Base-by-base conservation (phyloP, 129 eudicot species). In the Escallonia rubra region DNA sequence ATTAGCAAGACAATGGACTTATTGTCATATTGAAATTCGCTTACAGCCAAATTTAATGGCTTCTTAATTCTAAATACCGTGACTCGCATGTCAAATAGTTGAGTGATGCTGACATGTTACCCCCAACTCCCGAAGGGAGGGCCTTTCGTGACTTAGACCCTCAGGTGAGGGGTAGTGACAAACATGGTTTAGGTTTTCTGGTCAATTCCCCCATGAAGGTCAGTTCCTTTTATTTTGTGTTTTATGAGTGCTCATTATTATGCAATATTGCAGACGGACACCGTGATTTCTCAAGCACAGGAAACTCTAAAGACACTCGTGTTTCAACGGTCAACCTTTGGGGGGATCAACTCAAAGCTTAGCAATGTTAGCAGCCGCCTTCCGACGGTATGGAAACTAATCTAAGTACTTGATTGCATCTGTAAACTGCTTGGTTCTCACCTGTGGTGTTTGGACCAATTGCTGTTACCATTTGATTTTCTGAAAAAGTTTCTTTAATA, bases 311-410 rank as follows among this genome's bases (percentile, higher is more conserved):
- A 87, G 59, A 62, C 95, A 12, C 99, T 93, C 14, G 78, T 86
- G 53, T 80, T 80, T 86, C 96, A 93, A 44, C 86, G 95, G 43
- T 93, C 98, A 61, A 89, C 98, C 44, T 93, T 93, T 84, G 90
- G 95, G 72, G 95, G 95, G 59, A 88, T 89, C 59, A 93, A 89
- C 71, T 83, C 95, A 52, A 89, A 93, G 76, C 91, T 93, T 78
- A 84, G 95, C 78, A 93, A 93, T 68, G 88, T 93, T 67, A 75
- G 95, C 81, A 89, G 98, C 73, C 96, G 98, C 53, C 92, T 93
- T 56, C 98, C 98, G 45, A 80, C 90, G 68, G 98, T 93, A 86
- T 75, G 95, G 39, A 78, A 68, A 47, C 47, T 51, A 11, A 41
- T 7, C 10, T 9, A 7, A 10, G 45, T 53, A 34, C 50, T 54